Evolutionary conservation across 768 basidiomycete species (phyloP).

Genomic region (Butyriboletus loyo): DNA sequence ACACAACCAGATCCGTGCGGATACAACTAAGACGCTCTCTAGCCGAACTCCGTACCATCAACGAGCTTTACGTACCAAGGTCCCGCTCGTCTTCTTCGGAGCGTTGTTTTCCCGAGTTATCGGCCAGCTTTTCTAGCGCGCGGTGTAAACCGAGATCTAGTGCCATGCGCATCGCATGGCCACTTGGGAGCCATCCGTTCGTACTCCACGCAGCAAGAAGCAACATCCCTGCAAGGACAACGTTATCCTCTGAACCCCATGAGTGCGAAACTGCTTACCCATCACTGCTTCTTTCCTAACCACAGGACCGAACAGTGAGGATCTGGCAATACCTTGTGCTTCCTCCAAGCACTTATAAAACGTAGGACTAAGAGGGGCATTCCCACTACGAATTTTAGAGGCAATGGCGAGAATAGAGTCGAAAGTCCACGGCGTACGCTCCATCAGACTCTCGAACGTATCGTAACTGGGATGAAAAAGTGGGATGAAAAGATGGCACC

Average conservation of each 20-base stretch:
- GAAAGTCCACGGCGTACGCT: constrained; percentile 94
- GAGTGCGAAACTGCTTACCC: constrained; percentile 45
- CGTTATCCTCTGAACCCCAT: background rate
- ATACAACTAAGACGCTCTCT: constrained; percentile 59
- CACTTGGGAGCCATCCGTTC: constrained; percentile 92
- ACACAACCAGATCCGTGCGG: constrained; percentile 91
- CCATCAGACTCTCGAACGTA: constrained; percentile 88
- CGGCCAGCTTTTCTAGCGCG: constrained; percentile 87
- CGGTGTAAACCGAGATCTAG: constrained; percentile 90
- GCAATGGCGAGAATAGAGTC: constrained; percentile 92
- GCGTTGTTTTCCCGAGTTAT: constrained; percentile 59
- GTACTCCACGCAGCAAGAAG: constrained; percentile 91
- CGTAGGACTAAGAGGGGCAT: constrained; percentile 76
- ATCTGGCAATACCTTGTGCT: constrained; percentile 93
- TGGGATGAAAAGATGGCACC: constrained; percentile 95
- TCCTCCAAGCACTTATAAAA: constrained; percentile 93
- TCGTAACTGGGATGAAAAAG: constrained; percentile 92
- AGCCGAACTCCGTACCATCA: background rate
- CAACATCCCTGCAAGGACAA: constrained; percentile 65
- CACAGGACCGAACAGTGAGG: constrained; percentile 89
- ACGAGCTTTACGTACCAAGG: constrained; percentile 50
- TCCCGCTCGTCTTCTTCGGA: constrained; percentile 85
- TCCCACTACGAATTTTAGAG: constrained; percentile 87
- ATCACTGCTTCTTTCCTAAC: constrained; percentile 94
- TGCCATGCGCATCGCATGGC: constrained; percentile 96